Evolutionary conservation across 2,329 filamentous ascomycete species (phyloP), one percentile per base, ranked within the genome.

Genomic region (Drechslerella coelobrocha): DNA sequence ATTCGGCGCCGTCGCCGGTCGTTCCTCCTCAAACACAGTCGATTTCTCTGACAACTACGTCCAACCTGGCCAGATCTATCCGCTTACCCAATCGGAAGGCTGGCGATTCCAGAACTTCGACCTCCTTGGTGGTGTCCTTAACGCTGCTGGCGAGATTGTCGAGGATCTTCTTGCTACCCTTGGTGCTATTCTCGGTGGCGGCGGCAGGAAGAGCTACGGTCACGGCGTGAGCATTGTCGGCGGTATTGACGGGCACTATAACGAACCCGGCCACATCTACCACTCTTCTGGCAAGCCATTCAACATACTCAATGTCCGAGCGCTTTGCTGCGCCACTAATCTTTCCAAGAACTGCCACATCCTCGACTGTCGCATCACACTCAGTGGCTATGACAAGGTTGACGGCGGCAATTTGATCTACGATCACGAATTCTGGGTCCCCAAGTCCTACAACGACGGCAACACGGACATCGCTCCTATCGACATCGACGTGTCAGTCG

Each of bases 21-120:
- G 14, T 9, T n/a, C n/a, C n/a, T n/a, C n/a, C n/a, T n/a, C n/a
- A n/a, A 43, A 19, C 3, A 57, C 47, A 19, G 29, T 71, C 47
- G 59, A 71, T 24, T 71, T 71, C 48, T 53, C 66, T n/a, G 66
- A 71, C 50, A 63, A 63, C 54, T 60, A 62, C 34, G 47, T 63
- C 37, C 14, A 54, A 10, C 66, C 66, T 21, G 59, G 59, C 23
- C 47, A 63, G 37, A 53, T 71, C 59, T 48, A 59, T 39, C 59
- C 66, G 23, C 53, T 71, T 39, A 29, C 39, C 54, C 19, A 60
- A 7, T 71, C 66, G 19, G 26, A 71, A 10, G 66, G 66, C 7
- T 71, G 61, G 45, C 26, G 43, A 2, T 71, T 71, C 24, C 56
- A 71, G n/a, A 34, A 56, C 52, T 57, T 62, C 37, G 57, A 69